Evolutionary conservation across 2,329 filamentous ascomycete genomes (phyloP), one percentile per base, ranked within the genome.

Genomic region (Fusarium sp.): DNA sequence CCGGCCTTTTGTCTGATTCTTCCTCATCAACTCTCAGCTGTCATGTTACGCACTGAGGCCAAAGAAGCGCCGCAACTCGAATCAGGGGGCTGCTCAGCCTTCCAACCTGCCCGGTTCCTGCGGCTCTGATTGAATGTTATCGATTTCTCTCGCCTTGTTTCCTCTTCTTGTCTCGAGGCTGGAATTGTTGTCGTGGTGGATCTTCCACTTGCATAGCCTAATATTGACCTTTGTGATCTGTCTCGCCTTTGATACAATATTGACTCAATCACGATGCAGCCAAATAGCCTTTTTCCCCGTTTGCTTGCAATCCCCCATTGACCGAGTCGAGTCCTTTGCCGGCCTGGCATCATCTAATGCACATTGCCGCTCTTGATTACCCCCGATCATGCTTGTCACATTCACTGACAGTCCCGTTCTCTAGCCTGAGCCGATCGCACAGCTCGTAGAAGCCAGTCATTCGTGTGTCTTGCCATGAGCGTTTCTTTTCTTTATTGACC

Each of bases 401-500:
- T 62, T 50, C 53, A 23, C 23, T 23, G 23, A 23, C 23, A 65
- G 37, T 46, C 47, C 52, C 45, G 23, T 45, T 50, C 40, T 42
- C 38, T 40, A 52, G 44, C 37, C 36, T 62, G 38, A 41, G 38
- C 26, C 38, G 20, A 69, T 53, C 60, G 53, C 30, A 40, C n/a
- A 33, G n/a, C 15, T 54, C 16, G 23, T 23, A 18, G 42, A 37
- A 28, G 65, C 51, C 30, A 28, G 23, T 49, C 41, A 36, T 30
- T 44, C 38, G 18, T 49, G 16, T 40, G 34, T 26, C 42, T 45
- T 41, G 49, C 50, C 44, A 52, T 57, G 37, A 49, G 18, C 52
- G 37, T 62, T 57, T 46, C 45, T 69, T 58, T 54, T 58, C 37
- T 51, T 28, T 49, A 70, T 72, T 73, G 72, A 58, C 57, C 65